Conservation (phyloP, 192 early-diverging fungal genomes). For the Chytriomyces sp. region DNA sequence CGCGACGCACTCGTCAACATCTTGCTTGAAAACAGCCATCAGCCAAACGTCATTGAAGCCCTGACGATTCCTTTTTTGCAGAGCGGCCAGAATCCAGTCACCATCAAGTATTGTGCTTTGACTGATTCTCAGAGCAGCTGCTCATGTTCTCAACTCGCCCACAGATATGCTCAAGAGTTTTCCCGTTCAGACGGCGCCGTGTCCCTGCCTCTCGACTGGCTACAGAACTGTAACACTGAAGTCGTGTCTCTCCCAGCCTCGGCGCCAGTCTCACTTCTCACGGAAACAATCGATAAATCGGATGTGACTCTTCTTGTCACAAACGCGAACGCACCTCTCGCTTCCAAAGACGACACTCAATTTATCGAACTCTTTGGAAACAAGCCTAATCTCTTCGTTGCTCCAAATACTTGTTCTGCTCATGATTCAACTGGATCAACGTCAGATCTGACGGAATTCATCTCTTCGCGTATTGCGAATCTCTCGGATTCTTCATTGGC, state of each 20-base stretch:
- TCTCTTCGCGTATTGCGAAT: slow-evolving; percentile 15
- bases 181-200: slow-evolving; percentile 10
- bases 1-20: slow-evolving; percentile 39
- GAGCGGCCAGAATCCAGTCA: background rate
- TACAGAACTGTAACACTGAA: slow-evolving; percentile 10
- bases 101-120: slow-evolving; percentile 8
- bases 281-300: slow-evolving; percentile 33
- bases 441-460: slow-evolving; percentile 7
- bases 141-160: background rate
- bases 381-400: slow-evolving; percentile 42
- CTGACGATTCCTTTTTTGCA: background rate
- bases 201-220: slow-evolving; percentile 25
- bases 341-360: slow-evolving; percentile 16
- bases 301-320: slow-evolving; percentile 50
- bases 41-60: background rate
- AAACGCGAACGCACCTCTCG: slow-evolving; percentile 23
- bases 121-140: no score
- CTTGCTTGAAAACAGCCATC: slow-evolving; percentile 36
- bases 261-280: slow-evolving; percentile 4
- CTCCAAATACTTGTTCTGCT: slow-evolving; percentile 26
- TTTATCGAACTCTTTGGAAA: slow-evolving; percentile 39
- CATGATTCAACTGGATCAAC: background rate
- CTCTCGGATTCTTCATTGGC: slow-evolving; percentile 5
- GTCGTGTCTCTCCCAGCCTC: slow-evolving; percentile 4
- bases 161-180: slow-evolving; percentile 17